phyloP scores from a whole-genome alignment of 176 grass and related monocot genomes.

The Elaeis guineensis region DNA sequence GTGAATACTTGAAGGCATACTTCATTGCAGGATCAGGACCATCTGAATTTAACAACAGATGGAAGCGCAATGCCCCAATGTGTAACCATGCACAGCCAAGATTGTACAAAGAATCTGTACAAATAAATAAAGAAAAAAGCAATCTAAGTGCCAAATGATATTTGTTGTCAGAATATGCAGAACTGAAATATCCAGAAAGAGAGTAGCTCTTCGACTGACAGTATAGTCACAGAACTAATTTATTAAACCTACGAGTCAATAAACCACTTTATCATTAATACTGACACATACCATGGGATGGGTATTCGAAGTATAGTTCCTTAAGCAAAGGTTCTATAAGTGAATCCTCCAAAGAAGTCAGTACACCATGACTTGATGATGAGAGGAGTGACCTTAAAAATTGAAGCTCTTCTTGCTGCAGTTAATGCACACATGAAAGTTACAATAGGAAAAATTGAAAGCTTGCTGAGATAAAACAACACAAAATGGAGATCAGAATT shows the following conservation, averaged over 20 bases:
- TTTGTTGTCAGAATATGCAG: too few species aligned
- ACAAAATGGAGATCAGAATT: too few species aligned
- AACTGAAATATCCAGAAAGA: too few species aligned
- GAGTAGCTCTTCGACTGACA: too few species aligned
- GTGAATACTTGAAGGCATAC: conserved; percentile 58
- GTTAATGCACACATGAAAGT: not conserved
- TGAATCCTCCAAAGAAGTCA: conserved; percentile 56
- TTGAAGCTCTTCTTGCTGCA: conserved; percentile 41
- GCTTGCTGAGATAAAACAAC: too few species aligned
- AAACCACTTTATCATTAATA: not conserved
- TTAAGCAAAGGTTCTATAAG: conserved; percentile 56
- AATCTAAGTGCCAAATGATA: too few species aligned
- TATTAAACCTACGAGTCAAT: not conserved
- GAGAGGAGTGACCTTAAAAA: conserved; percentile 52
- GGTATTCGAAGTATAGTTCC: conserved; percentile 44
- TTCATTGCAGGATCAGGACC: conserved; percentile 62
- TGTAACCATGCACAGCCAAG: conserved; percentile 80
- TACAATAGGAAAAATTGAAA: too few species aligned
- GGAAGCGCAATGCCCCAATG: conserved; percentile 72
- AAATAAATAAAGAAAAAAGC: not conserved
- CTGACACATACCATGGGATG: conserved; percentile 27
- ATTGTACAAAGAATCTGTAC: conserved; percentile 65
- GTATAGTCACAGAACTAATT: too few species aligned
- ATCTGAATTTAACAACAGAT: conserved; percentile 66
- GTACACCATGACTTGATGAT: conserved; percentile 44